These are phyloP conservation scores for Epichloe aotearoae DNA, from an alignment of 2,329 filamentous ascomycete genomes.

Conservation along the genomic window DNA sequence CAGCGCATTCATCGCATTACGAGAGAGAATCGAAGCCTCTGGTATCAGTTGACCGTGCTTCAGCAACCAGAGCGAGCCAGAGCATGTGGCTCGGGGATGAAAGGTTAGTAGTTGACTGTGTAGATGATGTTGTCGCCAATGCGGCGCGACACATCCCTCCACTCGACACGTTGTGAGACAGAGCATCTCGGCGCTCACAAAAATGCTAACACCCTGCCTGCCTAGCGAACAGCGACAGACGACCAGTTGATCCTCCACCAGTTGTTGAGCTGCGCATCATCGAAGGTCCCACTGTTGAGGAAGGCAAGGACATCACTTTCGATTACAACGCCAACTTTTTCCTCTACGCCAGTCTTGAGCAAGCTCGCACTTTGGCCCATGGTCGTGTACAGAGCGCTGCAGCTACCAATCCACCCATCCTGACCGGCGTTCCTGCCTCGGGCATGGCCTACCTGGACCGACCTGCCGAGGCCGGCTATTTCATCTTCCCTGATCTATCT, in stretches of 20 bases:
- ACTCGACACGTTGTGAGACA: too few relatives aligned
- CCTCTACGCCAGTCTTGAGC: conserved; percentile 82
- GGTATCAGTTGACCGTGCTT: conserved; percentile 72
- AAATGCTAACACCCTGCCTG: conserved; percentile 8
- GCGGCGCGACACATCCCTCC: too few relatives aligned
- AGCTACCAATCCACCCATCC: conserved; percentile 63
- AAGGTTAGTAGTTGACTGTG: conserved; percentile 48
- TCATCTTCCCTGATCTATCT: conserved; percentile 93
- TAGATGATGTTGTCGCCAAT: too few relatives aligned
- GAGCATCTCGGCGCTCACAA: neutral
- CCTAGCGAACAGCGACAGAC: conserved; percentile 49
- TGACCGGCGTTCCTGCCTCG: conserved; percentile 89
- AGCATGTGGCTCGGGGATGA: conserved; percentile 89
- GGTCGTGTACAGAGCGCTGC: conserved; percentile 56
- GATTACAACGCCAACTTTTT: conserved; percentile 96
- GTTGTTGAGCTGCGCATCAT: conserved; percentile 84
- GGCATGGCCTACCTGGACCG: conserved; percentile 94
- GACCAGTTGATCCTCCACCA: conserved; percentile 86
- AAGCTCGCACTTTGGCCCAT: conserved; percentile 70
- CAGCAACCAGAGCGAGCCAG: conserved; percentile 90
- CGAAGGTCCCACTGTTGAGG: conserved; percentile 51
- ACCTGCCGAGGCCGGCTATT: conserved; percentile 70
- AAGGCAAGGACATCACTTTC: conserved; percentile 65
- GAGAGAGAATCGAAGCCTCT: conserved; percentile 61
- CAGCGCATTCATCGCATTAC: conserved; percentile 43